Percentiles rank a stretch among this genome's conserved stretches.
Evolutionary conservation across 495 filamentous ascomycete genomes (phyloP).

Genomic region (Beverwykella pulmonaria): DNA sequence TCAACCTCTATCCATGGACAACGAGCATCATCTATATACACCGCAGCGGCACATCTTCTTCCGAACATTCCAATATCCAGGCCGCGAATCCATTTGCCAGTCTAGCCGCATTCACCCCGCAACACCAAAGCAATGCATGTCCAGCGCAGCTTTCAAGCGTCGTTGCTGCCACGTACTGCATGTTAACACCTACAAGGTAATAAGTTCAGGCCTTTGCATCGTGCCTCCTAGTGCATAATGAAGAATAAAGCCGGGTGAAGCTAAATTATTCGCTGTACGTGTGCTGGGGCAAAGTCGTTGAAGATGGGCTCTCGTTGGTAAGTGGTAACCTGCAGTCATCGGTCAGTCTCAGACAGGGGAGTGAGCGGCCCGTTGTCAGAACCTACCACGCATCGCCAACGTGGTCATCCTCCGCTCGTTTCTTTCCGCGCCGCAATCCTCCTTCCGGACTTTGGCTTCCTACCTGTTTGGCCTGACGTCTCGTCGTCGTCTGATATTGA

Average conservation of each 20-base stretch:
- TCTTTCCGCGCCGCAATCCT: neutral
- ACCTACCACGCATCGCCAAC: neutral
- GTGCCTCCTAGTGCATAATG: too few species aligned
- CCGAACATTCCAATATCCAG: neutral
- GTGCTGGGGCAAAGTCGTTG: too few species aligned
- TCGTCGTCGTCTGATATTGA: conserved; percentile 23
- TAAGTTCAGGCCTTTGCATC: too few species aligned
- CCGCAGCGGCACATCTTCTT: conserved; percentile 5
- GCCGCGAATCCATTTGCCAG: neutral
- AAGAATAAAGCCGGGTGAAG: too few species aligned
- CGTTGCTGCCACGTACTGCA: neutral
- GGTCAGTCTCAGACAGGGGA: neutral
- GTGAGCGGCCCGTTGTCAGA: neutral
- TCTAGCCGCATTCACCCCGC: neutral
- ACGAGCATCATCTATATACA: neutral
- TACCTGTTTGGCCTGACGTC: neutral
- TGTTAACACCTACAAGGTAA: too few species aligned
- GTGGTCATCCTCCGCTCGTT: conserved; percentile 14
- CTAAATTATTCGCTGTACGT: too few species aligned
- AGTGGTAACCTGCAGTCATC: too few species aligned
- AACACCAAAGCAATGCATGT: neutral
- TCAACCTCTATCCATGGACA: neutral
- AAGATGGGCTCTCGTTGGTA: too few species aligned
- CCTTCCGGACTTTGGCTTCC: conserved; percentile 6
- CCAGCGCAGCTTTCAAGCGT: neutral